These are phyloP conservation scores for Triticum monococcum DNA, from an alignment of 176 grass and related monocot genomes.

Conservation along the genomic window DNA sequence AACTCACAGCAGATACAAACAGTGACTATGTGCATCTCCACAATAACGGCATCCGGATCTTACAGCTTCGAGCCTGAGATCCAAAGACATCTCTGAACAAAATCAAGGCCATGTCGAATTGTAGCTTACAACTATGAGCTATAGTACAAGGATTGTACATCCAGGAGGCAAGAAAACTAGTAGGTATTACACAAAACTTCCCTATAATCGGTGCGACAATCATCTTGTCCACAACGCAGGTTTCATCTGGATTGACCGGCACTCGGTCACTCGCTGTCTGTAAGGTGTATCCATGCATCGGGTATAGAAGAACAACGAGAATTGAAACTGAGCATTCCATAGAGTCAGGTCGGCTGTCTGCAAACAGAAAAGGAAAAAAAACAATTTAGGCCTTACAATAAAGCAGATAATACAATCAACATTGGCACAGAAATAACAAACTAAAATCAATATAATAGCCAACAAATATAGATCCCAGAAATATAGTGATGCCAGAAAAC, in stretches of 20 bases:
- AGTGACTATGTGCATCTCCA: background rate
- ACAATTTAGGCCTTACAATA: background rate
- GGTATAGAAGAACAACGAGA: background rate
- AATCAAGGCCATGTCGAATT: background rate
- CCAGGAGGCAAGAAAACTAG: background rate
- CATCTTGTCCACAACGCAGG: background rate
- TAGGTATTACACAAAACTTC: background rate
- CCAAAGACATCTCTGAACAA: background rate
- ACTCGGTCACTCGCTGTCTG: background rate
- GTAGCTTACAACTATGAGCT: background rate
- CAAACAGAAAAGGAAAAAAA: conserved; percentile 7
- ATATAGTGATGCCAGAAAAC: background rate
- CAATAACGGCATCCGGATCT: background rate
- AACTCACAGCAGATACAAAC: background rate
- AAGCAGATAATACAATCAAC: background rate
- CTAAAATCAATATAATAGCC: background rate
- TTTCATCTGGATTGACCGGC: background rate
- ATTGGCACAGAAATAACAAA: background rate
- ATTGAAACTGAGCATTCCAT: background rate
- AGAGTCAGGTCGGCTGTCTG: background rate
- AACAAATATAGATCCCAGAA: background rate
- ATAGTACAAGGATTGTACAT: background rate
- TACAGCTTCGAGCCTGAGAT: background rate
- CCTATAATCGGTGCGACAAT: background rate
- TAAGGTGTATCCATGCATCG: background rate